Evolutionary conservation across 2,329 filamentous ascomycete species (phyloP).

Genomic region (Zalaria sp.): DNA sequence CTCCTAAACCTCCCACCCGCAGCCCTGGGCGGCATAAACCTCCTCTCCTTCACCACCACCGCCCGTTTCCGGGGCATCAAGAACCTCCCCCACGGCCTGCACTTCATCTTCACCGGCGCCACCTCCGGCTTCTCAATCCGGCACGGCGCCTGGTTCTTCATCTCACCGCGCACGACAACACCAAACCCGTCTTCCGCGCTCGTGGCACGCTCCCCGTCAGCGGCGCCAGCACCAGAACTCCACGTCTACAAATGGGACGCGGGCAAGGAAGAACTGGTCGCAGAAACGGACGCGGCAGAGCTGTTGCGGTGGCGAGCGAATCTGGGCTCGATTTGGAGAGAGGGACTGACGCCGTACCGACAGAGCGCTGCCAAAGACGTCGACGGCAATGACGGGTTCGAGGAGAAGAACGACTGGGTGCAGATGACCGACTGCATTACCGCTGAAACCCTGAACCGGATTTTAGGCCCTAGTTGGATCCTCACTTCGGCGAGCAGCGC

Average conservation of each 20-base stretch:
- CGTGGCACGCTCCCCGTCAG: too few species aligned
- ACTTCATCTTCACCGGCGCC: conserved; percentile 47
- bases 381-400: conserved; percentile 18
- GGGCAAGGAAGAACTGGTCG: conserved; percentile 29
- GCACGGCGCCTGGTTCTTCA: conserved; percentile 47
- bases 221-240: conserved; percentile 18
- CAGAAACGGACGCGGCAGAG: conserved; percentile 26
- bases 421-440: conserved; percentile 37
- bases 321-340: conserved; percentile 40
- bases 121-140: conserved; percentile 45
- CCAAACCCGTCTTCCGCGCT: conserved; percentile 6
- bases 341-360: conserved; percentile 34
- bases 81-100: conserved; percentile 42
- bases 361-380: conserved; percentile 21
- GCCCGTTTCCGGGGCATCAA: conserved; percentile 47
- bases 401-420: conserved; percentile 39
- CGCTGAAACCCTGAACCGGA: conserved; percentile 32
- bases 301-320: conserved; percentile 39
- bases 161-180: conserved; percentile 15
- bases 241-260: conserved; percentile 44
- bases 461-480: conserved; percentile 38
- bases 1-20: conserved; percentile 30
- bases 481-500: conserved; percentile 46
- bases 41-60: conserved; percentile 48
- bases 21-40: conserved; percentile 39